Evolutionary conservation across 768 basidiomycete species (phyloP).

Genomic region (Kwoniella sp.): DNA sequence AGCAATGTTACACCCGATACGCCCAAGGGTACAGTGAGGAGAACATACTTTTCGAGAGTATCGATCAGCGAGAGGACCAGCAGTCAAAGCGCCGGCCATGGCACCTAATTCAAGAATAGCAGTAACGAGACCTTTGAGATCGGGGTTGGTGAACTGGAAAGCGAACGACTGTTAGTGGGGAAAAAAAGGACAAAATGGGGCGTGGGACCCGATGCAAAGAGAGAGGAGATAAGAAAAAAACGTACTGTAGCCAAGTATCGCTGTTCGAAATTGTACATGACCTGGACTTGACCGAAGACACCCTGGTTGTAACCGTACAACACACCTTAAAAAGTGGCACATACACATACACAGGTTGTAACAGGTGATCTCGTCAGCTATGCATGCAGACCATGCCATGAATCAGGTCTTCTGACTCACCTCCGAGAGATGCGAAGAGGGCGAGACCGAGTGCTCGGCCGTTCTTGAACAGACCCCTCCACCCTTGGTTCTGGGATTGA

Average conservation of each 20-base stretch:
- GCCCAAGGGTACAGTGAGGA: conserved; percentile 53
- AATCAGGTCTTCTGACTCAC: no score
- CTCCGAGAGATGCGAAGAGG: conserved; percentile 77
- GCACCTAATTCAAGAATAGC: conserved; percentile 65
- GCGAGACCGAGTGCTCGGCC: conserved; percentile 68
- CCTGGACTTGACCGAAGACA: conserved; percentile 74
- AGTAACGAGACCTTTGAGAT: conserved; percentile 71
- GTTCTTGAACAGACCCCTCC: conserved; percentile 64
- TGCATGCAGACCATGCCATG: no score
- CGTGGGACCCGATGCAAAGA: no score
- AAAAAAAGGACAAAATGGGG: no score
- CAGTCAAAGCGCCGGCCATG: conserved; percentile 72
- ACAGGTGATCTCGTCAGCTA: not conserved
- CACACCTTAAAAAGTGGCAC: conserved; percentile 57
- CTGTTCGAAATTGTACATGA: conserved; percentile 57
- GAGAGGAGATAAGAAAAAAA: not conserved
- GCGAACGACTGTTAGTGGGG: not conserved
- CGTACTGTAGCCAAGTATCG: conserved; percentile 37
- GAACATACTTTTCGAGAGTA: conserved; percentile 67
- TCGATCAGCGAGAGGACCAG: conserved; percentile 70
- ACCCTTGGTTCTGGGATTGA: conserved; percentile 63
- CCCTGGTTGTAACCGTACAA: conserved; percentile 66
- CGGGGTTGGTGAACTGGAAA: conserved; percentile 55
- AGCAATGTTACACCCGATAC: not conserved
- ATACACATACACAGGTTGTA: not conserved